Percentiles rank a stretch among this genome's conserved stretches.
These are phyloP conservation scores for Capsicum rhomboideum DNA, from an alignment of 257 asterid genomes.

Conservation along the genomic window DNA sequence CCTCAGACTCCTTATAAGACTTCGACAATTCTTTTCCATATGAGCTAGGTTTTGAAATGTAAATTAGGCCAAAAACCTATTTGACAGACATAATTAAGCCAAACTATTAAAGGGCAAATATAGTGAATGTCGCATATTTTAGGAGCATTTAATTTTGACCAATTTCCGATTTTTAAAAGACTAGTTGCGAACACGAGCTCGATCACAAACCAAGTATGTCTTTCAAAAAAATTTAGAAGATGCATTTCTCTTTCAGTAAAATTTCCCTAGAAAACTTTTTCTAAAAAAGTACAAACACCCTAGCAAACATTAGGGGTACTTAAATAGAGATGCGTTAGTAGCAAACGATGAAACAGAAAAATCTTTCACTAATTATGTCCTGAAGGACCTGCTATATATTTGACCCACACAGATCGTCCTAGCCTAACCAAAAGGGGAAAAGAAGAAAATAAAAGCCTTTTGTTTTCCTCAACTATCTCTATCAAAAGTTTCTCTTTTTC, in stretches of 20 bases:
- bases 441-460: background rate
- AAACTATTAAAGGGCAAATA: too few species aligned
- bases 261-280: background rate
- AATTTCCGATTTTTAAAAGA: too few species aligned
- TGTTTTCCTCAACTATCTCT: background rate
- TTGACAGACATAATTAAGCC: too few species aligned
- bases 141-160: too few species aligned
- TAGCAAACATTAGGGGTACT: background rate
- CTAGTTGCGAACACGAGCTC: too few species aligned
- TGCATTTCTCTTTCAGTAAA: background rate
- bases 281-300: background rate
- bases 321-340: background rate
- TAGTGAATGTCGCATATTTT: too few species aligned
- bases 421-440: background rate
- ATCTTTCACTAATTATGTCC: background rate
- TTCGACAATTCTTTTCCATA: too few species aligned
- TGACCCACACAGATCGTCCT: background rate
- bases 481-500: background rate
- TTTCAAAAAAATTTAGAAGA: background rate
- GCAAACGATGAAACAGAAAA: background rate
- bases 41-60: too few species aligned
- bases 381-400: background rate
- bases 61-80: too few species aligned
- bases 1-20: too few species aligned
- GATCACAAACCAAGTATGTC: too few species aligned